Percentiles rank a stretch among this genome's conserved stretches.
Evolutionary conservation across 2,329 filamentous ascomycete species (phyloP).

Genomic region (Aspergillus awamori): DNA sequence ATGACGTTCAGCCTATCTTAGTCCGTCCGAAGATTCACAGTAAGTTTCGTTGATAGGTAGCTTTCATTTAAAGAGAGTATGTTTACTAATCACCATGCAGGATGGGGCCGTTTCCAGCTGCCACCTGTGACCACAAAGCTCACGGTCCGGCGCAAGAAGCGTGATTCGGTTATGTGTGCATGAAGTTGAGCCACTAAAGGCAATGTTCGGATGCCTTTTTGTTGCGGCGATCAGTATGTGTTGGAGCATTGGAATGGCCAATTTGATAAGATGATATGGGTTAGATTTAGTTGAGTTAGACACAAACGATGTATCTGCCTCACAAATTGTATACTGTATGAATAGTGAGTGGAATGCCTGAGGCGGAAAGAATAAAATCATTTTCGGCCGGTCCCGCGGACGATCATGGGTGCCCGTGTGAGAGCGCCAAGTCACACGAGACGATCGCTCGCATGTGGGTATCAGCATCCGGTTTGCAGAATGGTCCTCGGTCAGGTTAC

Average conservation of each 20-base stretch:
- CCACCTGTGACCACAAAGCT: constrained; percentile 16
- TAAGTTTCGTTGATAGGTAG: not conserved
- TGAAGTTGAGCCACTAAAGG: too few species aligned
- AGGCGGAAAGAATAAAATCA: not conserved
- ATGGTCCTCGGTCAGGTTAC: not conserved
- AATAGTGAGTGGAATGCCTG: not conserved
- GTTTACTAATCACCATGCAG: constrained; percentile 1
- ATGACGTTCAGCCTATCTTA: constrained; percentile 17
- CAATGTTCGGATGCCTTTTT: too few species aligned
- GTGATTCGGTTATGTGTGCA: too few species aligned
- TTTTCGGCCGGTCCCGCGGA: not conserved
- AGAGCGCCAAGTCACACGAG: not conserved
- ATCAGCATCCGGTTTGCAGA: not conserved
- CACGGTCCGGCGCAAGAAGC: constrained; percentile 15
- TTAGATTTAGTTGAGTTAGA: not conserved
- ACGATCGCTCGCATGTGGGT: not conserved
- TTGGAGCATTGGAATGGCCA: not conserved
- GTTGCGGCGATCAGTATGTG: too few species aligned
- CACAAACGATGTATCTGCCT: too few species aligned
- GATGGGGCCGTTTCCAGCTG: constrained; percentile 21
- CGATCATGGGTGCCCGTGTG: not conserved
- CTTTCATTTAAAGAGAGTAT: not conserved
- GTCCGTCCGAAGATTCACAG: constrained; percentile 16
- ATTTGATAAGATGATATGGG: not conserved
- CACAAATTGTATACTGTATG: too few species aligned